Conservation (phyloP, 2,329 filamentous ascomycete genomes). For the Scedosporium minutisporum region DNA sequence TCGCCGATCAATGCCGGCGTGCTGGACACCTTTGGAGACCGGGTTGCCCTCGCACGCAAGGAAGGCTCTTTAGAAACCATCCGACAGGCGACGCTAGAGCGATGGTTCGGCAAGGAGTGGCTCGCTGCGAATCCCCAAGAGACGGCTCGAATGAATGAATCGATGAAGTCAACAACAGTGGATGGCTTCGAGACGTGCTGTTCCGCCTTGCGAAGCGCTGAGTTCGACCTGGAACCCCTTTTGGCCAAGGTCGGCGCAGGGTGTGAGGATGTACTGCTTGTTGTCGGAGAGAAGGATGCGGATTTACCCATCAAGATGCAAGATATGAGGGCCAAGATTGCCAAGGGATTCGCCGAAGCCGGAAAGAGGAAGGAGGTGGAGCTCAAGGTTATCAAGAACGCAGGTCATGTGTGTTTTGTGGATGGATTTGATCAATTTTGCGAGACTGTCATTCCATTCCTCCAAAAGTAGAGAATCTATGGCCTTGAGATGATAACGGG, state of each 20-base stretch:
- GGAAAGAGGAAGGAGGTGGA: conserved; percentile 18
- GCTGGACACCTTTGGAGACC: conserved; percentile 24
- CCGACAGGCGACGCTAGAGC: conserved; percentile 23
- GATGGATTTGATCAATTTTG: conserved; percentile 25
- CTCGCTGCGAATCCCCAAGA: conserved; percentile 24
- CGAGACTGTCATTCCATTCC: conserved; percentile 16
- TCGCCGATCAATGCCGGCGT: conserved; percentile 26
- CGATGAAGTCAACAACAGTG: conserved; percentile 27
- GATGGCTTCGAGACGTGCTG: conserved; percentile 32
- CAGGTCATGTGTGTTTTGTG: conserved; percentile 28
- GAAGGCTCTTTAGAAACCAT: conserved; percentile 21
- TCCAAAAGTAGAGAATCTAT: conserved; percentile 8
- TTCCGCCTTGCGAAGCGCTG: conserved; percentile 23
- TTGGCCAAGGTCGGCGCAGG: conserved; percentile 21
- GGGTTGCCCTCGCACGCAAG: conserved; percentile 23
- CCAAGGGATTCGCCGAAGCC: conserved; percentile 19
- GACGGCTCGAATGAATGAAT: conserved; percentile 20
- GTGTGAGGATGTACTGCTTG: conserved; percentile 24
- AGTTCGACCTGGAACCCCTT: conserved; percentile 29
- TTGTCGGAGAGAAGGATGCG: conserved; percentile 32
- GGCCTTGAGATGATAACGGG: too few species aligned
- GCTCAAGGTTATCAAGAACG: conserved; percentile 23
- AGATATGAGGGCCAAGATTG: conserved; percentile 25
- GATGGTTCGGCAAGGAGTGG: conserved; percentile 32
- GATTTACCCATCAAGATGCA: conserved; percentile 30